These are phyloP conservation scores for Hemileccinum impolitum DNA, from an alignment of 768 basidiomycete genomes.

Conservation along the genomic window DNA sequence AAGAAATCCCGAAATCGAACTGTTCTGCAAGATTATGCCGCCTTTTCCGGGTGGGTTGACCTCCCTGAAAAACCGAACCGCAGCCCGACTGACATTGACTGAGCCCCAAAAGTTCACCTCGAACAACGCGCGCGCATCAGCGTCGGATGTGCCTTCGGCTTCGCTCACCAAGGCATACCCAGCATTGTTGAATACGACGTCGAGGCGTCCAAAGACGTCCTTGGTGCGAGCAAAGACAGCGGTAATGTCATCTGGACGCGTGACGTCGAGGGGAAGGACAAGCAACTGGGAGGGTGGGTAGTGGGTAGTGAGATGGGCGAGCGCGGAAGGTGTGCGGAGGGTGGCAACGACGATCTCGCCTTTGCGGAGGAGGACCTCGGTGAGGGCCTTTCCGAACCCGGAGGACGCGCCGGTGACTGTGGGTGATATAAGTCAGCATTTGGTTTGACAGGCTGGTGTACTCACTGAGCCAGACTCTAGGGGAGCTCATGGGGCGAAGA, in stretches of 20 bases:
- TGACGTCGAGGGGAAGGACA: conserved; percentile 39
- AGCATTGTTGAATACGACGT: conserved; percentile 46
- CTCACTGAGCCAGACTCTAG: neutral
- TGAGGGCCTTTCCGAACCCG: conserved; percentile 36
- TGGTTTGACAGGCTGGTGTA: no score
- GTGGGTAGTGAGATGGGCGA: conserved; percentile 21
- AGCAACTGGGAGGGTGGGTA: conserved; percentile 31
- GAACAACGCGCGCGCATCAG: conserved; percentile 30
- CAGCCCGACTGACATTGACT: conserved; percentile 19
- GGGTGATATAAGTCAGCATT: no score
- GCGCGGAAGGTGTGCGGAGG: conserved; percentile 34
- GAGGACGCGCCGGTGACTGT: conserved; percentile 33
- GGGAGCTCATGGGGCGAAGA: neutral
- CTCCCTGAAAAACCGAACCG: conserved; percentile 33
- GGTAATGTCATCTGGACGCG: conserved; percentile 26
- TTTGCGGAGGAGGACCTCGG: conserved; percentile 28
- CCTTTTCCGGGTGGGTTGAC: conserved; percentile 16
- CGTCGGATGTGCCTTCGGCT: conserved; percentile 28
- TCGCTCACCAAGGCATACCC: conserved; percentile 28
- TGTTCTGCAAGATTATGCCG: no score
- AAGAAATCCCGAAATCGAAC: no score
- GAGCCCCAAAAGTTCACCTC: conserved; percentile 29
- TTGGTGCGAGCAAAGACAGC: conserved; percentile 32
- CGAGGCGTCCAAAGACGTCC: conserved; percentile 36
- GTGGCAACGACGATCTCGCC: conserved; percentile 42